Evolutionary conservation across 257 asterid genomes (phyloP).

Genomic region (Solanum okadae): DNA sequence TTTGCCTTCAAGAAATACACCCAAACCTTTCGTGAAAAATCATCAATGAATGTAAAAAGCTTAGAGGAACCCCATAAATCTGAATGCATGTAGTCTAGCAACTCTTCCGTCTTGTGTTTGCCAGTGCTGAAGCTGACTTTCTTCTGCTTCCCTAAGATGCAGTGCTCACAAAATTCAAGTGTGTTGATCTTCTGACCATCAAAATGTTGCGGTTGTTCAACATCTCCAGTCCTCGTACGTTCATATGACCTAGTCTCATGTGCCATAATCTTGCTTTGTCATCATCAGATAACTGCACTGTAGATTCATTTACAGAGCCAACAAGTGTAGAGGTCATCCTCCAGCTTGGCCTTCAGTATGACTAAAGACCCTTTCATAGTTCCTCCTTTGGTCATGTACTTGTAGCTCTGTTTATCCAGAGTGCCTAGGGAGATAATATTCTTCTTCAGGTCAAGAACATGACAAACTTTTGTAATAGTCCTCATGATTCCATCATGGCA

Average conservation of each 20-base stretch:
- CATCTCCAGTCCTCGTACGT: neutral
- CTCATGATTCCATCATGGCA: neutral
- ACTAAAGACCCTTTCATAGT: neutral
- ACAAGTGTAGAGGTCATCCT: neutral
- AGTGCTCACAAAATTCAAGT: neutral
- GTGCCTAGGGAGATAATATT: neutral
- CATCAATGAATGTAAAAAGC: neutral
- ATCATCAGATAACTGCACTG: neutral
- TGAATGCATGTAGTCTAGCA: neutral
- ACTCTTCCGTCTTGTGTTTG: neutral
- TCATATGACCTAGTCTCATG: neutral
- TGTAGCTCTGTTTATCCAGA: neutral
- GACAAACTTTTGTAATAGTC: neutral
- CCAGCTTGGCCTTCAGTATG: neutral
- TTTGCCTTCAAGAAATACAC: neutral
- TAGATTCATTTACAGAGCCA: neutral
- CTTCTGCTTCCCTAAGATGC: neutral
- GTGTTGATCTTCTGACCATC: neutral
- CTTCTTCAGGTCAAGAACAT: neutral
- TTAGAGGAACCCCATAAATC: neutral
- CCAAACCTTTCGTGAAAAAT: neutral
- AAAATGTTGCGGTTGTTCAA: neutral
- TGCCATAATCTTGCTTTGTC: neutral
- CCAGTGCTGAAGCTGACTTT: neutral
- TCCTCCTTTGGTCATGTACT: neutral